Conservation (phyloP, 2,329 filamentous ascomycete genomes). For the Escovopsis sp. region DNA sequence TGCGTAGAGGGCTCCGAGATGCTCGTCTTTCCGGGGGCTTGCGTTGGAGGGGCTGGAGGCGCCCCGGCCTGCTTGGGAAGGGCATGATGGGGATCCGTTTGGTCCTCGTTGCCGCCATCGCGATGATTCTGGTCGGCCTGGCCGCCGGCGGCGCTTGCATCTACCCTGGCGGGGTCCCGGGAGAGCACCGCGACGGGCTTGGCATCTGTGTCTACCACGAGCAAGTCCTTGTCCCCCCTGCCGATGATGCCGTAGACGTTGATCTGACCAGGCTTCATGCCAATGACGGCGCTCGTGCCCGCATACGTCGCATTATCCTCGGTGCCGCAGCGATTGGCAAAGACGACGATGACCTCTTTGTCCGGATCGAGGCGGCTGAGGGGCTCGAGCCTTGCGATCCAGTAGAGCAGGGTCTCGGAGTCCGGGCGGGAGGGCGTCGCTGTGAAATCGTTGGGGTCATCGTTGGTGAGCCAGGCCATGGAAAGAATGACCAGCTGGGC, state of each 20-base stretch:
- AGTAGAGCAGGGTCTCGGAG: slow-evolving; percentile 59
- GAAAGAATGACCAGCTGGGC: slow-evolving; percentile 52
- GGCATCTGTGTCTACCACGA: slow-evolving; percentile 48
- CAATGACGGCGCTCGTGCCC: slow-evolving; percentile 57
- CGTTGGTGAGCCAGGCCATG: slow-evolving; percentile 64
- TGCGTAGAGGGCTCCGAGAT: not conserved
- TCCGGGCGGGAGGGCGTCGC: slow-evolving; percentile 44
- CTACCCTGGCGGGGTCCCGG: slow-evolving; percentile 2
- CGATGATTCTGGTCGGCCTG: not conserved
- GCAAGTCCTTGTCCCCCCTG: slow-evolving; percentile 50
- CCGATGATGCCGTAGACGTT: slow-evolving; percentile 55
- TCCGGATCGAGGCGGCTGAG: slow-evolving; percentile 34
- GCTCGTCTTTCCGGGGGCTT: not conserved
- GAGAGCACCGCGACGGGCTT: slow-evolving; percentile 31
- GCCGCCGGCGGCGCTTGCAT: not conserved
- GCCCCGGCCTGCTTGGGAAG: not conserved
- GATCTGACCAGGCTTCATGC: slow-evolving; percentile 48
- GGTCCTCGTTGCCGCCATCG: not conserved
- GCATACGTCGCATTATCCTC: slow-evolving; percentile 55
- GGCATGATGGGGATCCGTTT: not conserved
- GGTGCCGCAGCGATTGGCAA: slow-evolving; percentile 54
- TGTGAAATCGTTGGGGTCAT: slow-evolving; percentile 30
- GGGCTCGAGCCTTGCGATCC: slow-evolving; percentile 57
- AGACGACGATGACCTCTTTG: slow-evolving; percentile 50
- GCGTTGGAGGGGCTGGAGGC: not conserved